phyloP scores from a whole-genome alignment of 352 stramenopile species.

The Phytophthora sp. region DNA sequence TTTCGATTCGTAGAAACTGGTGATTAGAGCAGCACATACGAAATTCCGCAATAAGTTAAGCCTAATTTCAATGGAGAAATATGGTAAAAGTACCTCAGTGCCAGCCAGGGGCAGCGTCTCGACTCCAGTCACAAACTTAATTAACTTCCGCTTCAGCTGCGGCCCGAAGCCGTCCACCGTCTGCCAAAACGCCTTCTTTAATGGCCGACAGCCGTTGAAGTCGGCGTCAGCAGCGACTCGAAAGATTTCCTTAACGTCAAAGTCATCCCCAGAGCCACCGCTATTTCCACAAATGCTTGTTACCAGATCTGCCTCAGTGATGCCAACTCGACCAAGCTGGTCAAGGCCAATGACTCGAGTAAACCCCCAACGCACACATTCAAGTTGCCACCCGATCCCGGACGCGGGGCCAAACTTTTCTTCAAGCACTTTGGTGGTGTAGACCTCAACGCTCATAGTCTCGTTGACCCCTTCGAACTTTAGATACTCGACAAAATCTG shows the following conservation, averaged over 20 bases:
- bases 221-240: conserved; percentile 62
- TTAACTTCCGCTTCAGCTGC: conserved; percentile 60
- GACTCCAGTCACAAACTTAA: conserved; percentile 82
- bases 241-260: conserved; percentile 57
- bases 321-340: conserved; percentile 26
- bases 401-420: conserved; percentile 58
- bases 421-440: conserved; percentile 51
- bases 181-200: conserved; percentile 57
- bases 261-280: conserved; percentile 30
- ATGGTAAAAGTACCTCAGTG: conserved; percentile 56
- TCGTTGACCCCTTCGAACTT: conserved; percentile 57
- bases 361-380: conserved; percentile 54
- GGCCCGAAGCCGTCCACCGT: conserved; percentile 58
- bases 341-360: conserved; percentile 41
- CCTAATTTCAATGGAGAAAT: not conserved
- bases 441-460: conserved; percentile 49
- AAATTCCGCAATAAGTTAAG: conserved; percentile 3
- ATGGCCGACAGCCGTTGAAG: conserved; percentile 50
- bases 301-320: conserved; percentile 41
- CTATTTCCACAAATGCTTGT: conserved; percentile 43
- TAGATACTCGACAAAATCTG: conserved; percentile 59
- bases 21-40: not conserved
- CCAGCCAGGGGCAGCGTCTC: conserved; percentile 65
- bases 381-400: conserved; percentile 56
- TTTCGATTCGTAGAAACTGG: conserved; percentile 81